phyloP scores from a whole-genome alignment of 805 yeast genomes.

The Wickerhamiella kazuoi region DNA sequence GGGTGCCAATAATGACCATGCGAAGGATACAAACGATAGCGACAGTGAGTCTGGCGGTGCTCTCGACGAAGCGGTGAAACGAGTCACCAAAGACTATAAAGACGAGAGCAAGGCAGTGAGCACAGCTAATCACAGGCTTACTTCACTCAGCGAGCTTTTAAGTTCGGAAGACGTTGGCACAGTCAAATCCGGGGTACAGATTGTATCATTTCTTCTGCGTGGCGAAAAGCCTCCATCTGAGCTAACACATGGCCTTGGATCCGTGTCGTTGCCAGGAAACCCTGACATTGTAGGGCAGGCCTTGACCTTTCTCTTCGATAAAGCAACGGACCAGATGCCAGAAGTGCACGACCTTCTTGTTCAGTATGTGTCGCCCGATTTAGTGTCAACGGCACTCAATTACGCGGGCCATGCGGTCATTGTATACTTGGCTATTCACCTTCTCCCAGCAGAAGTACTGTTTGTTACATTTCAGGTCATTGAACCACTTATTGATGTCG shows the following conservation, averaged over 20 bases:
- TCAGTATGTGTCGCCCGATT: constrained; percentile 6
- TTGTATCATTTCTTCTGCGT: constrained; percentile 8
- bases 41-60: background rate
- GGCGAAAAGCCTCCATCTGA: constrained; percentile 10
- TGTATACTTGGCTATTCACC: constrained; percentile 8
- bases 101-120: constrained; percentile 1
- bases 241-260: constrained; percentile 5
- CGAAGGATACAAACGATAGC: too few relatives aligned
- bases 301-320: constrained; percentile 8
- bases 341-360: constrained; percentile 6
- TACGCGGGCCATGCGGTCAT: constrained; percentile 10
- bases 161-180: constrained; percentile 7
- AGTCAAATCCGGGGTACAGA: constrained; percentile 9
- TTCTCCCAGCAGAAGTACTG: constrained; percentile 9
- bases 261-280: constrained; percentile 10
- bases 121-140: constrained; percentile 6
- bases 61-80: constrained; percentile 3
- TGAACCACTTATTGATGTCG: constrained; percentile 6
- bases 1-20: too few relatives aligned
- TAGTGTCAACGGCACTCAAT: constrained; percentile 9
- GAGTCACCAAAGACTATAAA: constrained; percentile 2
- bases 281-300: constrained; percentile 10
- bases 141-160: constrained; percentile 10
- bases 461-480: constrained; percentile 5
- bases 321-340: constrained; percentile 5